Base-by-base conservation (phyloP, 2,329 filamentous ascomycete genomes). In the Xylaria arbuscula region DNA sequence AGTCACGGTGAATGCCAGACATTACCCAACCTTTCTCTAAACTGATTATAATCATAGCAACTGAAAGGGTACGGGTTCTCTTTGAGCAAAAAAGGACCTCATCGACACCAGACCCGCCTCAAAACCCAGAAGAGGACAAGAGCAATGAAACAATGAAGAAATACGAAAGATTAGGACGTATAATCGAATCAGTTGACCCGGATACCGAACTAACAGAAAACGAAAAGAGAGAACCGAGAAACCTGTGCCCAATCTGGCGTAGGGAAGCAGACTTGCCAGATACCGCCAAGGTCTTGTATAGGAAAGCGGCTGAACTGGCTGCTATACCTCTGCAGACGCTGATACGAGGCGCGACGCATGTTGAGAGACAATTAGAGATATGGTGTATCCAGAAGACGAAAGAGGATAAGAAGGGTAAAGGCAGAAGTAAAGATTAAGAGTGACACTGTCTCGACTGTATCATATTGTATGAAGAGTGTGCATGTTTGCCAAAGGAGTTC, bases 181-280 rank as follows among this genome's bases (percentile, higher is more conserved):
- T 66, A 1, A 72, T 74, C 51, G 66, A 48, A 24, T 32, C 64
- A 11, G 53, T 73, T 9, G 71, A 72, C 17, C 69, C 70, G 1
- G 53, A 67, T 9, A 28, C 62, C 2, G 72, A 73, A 15, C 69
- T 72, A 8, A 15, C 60, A 8, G 62, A 54, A 8, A 58, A 66
- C 7, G 66, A 56, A 54, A 77, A 54, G 67, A 73, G 60, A 66
- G 78, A 42, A 69, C 78, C 60, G 63, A 70, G 73, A 57, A 75
- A 77, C 62, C 74, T 74, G n/a, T 79, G 75, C 55, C 78, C 77
- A 1, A 61, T 77, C 10, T 79, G 77, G 77, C 79, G 80, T 17
- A 78, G 66, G 5, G 74, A 79, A n/a, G 78, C 80, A 4, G 83
- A 86, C 9, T 76, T 87, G 36, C 79, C 82, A 0, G 78, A 79